phyloP scores from a whole-genome alignment of 805 yeast species.

The Metschnikowia matae region DNA sequence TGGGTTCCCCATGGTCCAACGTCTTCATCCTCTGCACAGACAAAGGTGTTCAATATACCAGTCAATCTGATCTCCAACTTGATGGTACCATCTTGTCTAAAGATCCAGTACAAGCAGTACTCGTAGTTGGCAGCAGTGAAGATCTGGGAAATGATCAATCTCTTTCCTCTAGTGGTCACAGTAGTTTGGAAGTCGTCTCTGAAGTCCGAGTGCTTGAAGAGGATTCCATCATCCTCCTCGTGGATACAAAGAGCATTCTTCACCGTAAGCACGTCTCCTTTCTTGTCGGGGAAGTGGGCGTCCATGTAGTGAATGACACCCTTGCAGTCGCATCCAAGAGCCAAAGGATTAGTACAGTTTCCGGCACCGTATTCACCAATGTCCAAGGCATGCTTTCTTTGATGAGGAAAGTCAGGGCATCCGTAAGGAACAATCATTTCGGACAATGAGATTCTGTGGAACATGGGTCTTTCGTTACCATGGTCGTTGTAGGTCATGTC shows the following conservation, averaged over 20 bases:
- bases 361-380: slow-evolving; percentile 89
- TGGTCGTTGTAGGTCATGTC: slow-evolving; percentile 74
- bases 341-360: slow-evolving; percentile 73
- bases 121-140: slow-evolving; percentile 87
- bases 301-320: slow-evolving; percentile 82
- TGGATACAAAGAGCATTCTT: slow-evolving; percentile 81
- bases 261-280: slow-evolving; percentile 65
- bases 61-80: slow-evolving; percentile 75
- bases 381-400: slow-evolving; percentile 82
- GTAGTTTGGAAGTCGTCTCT: slow-evolving; percentile 75
- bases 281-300: slow-evolving; percentile 66
- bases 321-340: slow-evolving; percentile 81
- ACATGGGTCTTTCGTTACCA: slow-evolving; percentile 66
- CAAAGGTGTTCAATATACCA: slow-evolving; percentile 75
- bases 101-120: slow-evolving; percentile 78
- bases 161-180: slow-evolving; percentile 70
- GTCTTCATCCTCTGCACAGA: slow-evolving; percentile 60
- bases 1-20: slow-evolving; percentile 75
- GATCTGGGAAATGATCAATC: slow-evolving; percentile 70
- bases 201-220: slow-evolving; percentile 80
- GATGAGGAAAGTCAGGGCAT: slow-evolving; percentile 73
- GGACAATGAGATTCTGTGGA: slow-evolving; percentile 72
- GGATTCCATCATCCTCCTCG: slow-evolving; percentile 79
- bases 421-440: slow-evolving; percentile 90
- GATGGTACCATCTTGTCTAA: slow-evolving; percentile 81